Conservation (phyloP, 345 rosid genomes). For the Microcos paniculata region DNA sequence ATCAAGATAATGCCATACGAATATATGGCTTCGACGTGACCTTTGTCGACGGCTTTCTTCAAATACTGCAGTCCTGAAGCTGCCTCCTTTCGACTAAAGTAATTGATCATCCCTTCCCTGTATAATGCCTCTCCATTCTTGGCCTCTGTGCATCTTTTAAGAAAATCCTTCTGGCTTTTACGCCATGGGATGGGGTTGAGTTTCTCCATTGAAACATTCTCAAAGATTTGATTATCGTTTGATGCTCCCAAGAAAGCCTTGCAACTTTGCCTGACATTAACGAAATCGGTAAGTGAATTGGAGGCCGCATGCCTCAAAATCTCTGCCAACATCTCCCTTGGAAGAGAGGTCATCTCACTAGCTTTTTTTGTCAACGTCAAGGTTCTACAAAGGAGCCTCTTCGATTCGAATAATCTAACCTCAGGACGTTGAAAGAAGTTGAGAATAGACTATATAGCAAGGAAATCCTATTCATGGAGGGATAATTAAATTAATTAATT, state of each 20-base stretch:
- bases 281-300: not conserved
- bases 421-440: no score
- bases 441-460: no score
- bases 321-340: not conserved
- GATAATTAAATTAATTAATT: no score
- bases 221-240: not conserved
- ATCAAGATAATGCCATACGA: not conserved
- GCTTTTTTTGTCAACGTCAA: not conserved
- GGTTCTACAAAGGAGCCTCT: not conserved
- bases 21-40: not conserved
- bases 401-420: no score
- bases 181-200: not conserved
- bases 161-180: not conserved
- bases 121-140: not conserved
- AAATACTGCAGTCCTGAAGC: not conserved
- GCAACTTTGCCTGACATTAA: not conserved
- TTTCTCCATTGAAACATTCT: not conserved
- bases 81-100: not conserved
- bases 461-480: no score
- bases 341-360: not conserved
- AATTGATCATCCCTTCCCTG: not conserved
- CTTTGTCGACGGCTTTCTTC: not conserved
- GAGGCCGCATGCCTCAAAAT: not conserved
- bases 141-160: not conserved
- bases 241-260: not conserved